Evolutionary conservation across 768 basidiomycete species (phyloP), one percentile per base, ranked within the genome.

Genomic region (Podaxis rugospora): DNA sequence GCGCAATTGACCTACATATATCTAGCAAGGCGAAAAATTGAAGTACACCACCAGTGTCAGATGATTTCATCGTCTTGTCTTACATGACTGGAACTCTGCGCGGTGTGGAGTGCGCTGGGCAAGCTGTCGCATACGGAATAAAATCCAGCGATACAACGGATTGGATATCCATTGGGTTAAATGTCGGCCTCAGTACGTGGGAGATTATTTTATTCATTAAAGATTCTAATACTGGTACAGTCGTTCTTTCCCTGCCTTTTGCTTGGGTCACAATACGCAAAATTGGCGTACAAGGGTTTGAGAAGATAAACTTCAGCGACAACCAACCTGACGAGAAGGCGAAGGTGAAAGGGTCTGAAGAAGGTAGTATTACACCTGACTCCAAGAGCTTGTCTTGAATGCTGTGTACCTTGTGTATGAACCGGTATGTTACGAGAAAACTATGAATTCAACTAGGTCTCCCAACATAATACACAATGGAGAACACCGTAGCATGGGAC

Each of bases 51-150:
- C 35, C 23, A 72, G 71, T 74, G 72, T 74, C 72, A 3, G 67
- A 71, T 57, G 72, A 74, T 59, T 74, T 74, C 52, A 68, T 74
- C 49, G 65, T 65, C 1, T 63, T 74, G 1, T 72, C 71, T 1
- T 74, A 73, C 57, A 73, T 74, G 72, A 74, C 72, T 13, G 72
- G 72, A 47, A 70, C 68, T 4, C 65, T 73, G 37, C 70, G 72
- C 27, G 72, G 72, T 14, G 68, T 73, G 11, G 72, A 73, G 47
- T 72, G 71, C 53, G 71, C 69, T 16, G 72, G 72, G 3, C 72
- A 72, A 57, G 72, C 72, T 9, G 72, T 73, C 58, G 72, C 72
- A 40, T 73, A 69, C 51, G 72, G 71, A 0, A 70, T 73, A 61
- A 73, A 73, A 61, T 73, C 72, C 5, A 69, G 64, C 47, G 64